Conservation (phyloP, 495 filamentous ascomycete species). For the Umbilicaria muhlenbergii region DNA sequence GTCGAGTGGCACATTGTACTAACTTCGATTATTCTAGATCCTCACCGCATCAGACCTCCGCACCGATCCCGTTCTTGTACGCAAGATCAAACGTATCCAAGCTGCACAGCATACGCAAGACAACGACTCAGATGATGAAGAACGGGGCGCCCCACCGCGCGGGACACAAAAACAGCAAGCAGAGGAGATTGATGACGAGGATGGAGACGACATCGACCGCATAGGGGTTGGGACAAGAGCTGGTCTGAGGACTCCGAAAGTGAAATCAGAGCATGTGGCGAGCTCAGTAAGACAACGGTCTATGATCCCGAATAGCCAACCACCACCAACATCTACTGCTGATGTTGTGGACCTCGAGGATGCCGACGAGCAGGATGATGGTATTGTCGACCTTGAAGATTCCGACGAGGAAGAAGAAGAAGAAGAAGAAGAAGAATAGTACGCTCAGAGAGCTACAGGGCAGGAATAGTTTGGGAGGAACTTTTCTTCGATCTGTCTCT, state of each 20-base stretch:
- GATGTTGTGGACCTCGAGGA: constrained; percentile 6
- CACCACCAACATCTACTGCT: not conserved
- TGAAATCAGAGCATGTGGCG: too few species aligned
- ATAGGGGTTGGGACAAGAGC: too few species aligned
- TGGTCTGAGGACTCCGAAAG: too few species aligned
- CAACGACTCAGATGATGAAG: constrained; percentile 24
- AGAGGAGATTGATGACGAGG: constrained; percentile 1
- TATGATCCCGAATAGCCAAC: constrained; percentile 4
- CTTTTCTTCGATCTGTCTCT: too few species aligned
- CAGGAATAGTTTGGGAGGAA: not conserved
- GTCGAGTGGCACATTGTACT: not conserved
- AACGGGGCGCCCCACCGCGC: not conserved
- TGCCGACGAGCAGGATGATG: constrained; percentile 10
- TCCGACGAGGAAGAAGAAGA: constrained; percentile 9
- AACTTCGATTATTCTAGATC: constrained; percentile 1
- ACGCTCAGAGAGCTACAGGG: not conserved
- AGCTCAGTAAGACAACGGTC: not conserved
- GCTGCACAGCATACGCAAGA: constrained; percentile 8
- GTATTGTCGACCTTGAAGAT: constrained; percentile 1
- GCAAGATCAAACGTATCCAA: constrained; percentile 20
- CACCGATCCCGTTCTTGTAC: constrained; percentile 25
- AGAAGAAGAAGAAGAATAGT: constrained; percentile 5
- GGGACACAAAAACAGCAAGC: not conserved
- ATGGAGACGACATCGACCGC: too few species aligned
- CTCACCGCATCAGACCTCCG: constrained; percentile 27